Evolutionary conservation across 2,329 filamentous ascomycete species (phyloP).

Genomic region (Pseudogymnoascus sp.): DNA sequence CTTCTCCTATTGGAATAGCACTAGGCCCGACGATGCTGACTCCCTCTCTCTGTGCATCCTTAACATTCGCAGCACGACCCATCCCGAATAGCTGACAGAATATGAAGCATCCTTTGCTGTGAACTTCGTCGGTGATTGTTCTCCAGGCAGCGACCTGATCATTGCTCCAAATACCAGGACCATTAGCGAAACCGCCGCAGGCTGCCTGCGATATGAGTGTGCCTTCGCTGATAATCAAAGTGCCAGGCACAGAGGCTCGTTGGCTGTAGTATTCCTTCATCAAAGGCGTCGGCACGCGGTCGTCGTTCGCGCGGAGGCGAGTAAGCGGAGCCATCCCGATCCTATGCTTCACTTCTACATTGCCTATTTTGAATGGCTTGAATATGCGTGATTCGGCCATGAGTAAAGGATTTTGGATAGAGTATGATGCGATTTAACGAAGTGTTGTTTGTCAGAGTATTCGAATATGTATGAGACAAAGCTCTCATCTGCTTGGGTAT

Average conservation of each 20-base stretch:
- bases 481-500: background rate
- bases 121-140: slow-evolving; percentile 47
- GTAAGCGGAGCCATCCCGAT: slow-evolving; percentile 42
- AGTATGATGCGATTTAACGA: background rate
- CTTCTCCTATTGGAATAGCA: slow-evolving; percentile 18
- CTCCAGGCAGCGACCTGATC: slow-evolving; percentile 50
- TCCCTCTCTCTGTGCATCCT: slow-evolving; percentile 14
- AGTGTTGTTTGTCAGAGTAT: background rate
- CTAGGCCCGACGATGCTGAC: slow-evolving; percentile 11
- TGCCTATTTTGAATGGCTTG: slow-evolving; percentile 31
- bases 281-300: slow-evolving; percentile 37
- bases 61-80: slow-evolving; percentile 34
- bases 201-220: background rate
- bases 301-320: slow-evolving; percentile 34
- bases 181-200: background rate
- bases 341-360: slow-evolving; percentile 33
- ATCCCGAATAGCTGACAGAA: slow-evolving; percentile 53
- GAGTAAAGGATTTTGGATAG: background rate
- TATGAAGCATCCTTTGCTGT: slow-evolving; percentile 48
- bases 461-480: background rate
- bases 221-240: slow-evolving; percentile 38
- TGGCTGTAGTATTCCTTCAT: slow-evolving; percentile 42
- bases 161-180: slow-evolving; percentile 36
- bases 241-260: slow-evolving; percentile 41
- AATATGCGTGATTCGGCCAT: slow-evolving; percentile 22